A percentile compares a stretch with the other conserved stretches of the same genome.
These are phyloP conservation scores for Komagataella populi DNA, from an alignment of 805 yeast species.

Conservation along the genomic window DNA sequence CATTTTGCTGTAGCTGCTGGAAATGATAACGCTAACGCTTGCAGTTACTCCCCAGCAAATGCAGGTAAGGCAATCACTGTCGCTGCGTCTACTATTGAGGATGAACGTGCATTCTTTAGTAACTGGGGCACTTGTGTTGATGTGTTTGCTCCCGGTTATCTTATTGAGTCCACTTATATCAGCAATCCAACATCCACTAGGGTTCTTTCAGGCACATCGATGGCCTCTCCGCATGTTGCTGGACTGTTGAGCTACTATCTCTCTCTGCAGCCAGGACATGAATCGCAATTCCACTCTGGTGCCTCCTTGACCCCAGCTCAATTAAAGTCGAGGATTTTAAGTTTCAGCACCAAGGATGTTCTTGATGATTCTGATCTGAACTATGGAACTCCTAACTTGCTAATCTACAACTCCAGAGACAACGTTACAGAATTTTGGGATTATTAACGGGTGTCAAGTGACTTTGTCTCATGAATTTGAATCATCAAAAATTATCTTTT, in stretches of 20 bases:
- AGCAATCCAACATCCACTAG: neutral
- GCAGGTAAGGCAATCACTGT: constrained; percentile 61
- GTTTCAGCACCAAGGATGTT: constrained; percentile 47
- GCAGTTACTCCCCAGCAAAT: constrained; percentile 75
- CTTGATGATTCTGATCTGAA: constrained; percentile 14
- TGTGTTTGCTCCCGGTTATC: constrained; percentile 71
- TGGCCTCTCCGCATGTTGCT: constrained; percentile 65
- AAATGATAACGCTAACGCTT: constrained; percentile 65
- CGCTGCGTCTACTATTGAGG: constrained; percentile 74
- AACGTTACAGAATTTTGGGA: neutral
- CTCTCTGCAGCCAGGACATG: neutral
- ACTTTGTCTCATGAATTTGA: neutral
- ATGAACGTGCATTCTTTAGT: constrained; percentile 64
- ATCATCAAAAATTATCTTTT: neutral
- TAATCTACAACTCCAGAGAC: neutral
- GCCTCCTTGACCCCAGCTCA: constrained; percentile 54
- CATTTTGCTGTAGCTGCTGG: constrained; percentile 81
- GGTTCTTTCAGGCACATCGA: constrained; percentile 35
- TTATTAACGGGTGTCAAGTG: neutral
- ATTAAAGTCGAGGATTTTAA: constrained; percentile 62
- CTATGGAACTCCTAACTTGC: neutral
- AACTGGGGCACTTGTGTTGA: constrained; percentile 93
- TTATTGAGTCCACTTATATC: constrained; percentile 31
- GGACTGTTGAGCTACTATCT: constrained; percentile 24
- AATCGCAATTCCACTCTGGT: neutral